phyloP scores from a whole-genome alignment of 2,329 filamentous ascomycete genomes.

The Exserohilum turcica region DNA sequence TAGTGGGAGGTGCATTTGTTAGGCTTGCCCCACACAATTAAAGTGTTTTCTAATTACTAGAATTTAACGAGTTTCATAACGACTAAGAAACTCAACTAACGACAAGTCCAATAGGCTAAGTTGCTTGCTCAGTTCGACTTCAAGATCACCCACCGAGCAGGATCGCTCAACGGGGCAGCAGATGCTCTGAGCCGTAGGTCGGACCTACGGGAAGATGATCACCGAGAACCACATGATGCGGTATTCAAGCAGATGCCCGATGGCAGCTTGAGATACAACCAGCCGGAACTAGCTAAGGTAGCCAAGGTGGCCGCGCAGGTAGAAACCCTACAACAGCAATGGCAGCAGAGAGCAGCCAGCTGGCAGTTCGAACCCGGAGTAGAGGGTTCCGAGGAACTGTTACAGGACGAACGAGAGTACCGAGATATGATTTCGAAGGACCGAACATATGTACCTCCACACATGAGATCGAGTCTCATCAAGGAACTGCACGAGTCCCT shows the following conservation, averaged over 20 bases:
- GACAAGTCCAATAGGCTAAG: slow-evolving; percentile 3
- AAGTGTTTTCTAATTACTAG: slow-evolving; percentile 21
- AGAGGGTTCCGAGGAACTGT: not conserved
- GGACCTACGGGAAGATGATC: not conserved
- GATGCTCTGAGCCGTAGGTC: not conserved
- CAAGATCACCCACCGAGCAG: slow-evolving; percentile 1
- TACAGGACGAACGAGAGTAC: not conserved
- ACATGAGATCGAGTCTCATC: not conserved
- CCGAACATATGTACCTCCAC: not conserved
- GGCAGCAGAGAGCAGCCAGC: not conserved
- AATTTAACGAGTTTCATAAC: slow-evolving; percentile 9
- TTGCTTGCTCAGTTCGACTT: slow-evolving; percentile 4
- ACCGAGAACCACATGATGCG: not conserved
- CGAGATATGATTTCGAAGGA: not conserved
- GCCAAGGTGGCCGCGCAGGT: not conserved
- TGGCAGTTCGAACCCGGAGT: not conserved
- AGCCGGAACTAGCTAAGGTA: not conserved
- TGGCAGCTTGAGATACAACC: not conserved
- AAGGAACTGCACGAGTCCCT: not conserved
- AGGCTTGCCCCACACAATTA: not conserved
- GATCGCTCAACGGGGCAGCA: not conserved
- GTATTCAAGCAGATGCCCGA: not conserved
- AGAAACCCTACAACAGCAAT: not conserved
- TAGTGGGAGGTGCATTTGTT: too few relatives aligned
- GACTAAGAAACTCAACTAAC: slow-evolving; percentile 2